Evolutionary conservation across 306 rosid species (phyloP), one percentile per base, ranked within the genome.

Genomic region (Acacia confusa): DNA sequence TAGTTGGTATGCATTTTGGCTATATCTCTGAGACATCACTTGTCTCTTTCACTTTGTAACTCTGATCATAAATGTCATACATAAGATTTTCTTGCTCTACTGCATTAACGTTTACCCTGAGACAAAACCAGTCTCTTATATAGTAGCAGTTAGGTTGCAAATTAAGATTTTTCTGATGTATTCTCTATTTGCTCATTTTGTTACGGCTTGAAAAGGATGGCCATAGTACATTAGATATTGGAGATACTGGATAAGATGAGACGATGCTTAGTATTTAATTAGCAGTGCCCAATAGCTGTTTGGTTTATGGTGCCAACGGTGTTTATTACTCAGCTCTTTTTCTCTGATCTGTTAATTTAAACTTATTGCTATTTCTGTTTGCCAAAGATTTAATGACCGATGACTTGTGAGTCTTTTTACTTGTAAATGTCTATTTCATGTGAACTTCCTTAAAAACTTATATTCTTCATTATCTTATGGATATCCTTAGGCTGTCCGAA

Each of bases 401-500:
- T 15, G 0, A 14, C 24, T 63, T 30, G 12, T 6, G 4, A 70
- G 14, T 70, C 57, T 17, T 69, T 38, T 77, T 60, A 25, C 13
- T 25, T 5, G 22, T 22, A 14, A 27, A 71, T 68, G 17, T 78
- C 28, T 24, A 50, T 78, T 36, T 66, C 55, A 32, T 63, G 32
- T 43, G 70, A 74, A 81, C 65, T 45, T 2, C 77, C 64, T 58
- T 61, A 74, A 36, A 81, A 66, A 43, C 68, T 75, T 78, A 25
- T 75, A 27, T 68, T 60, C 80, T 40, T 67, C 57, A 53, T 69
- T 69, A 71, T 76, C 27, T 83, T 5, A n/a, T 81, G 81, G 72
- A 58, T 82, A 67, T 81, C 66, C 40, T 70, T 74, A 95, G 99
- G 99, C 97, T 81, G 97, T 95, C 68, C 70, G 77, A 78, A 92